Percentiles rank a stretch among this genome's conserved stretches.
These are phyloP conservation scores for Malassezia nana DNA, from an alignment of 1,284 basidiomycete species.

Conservation along the genomic window DNA sequence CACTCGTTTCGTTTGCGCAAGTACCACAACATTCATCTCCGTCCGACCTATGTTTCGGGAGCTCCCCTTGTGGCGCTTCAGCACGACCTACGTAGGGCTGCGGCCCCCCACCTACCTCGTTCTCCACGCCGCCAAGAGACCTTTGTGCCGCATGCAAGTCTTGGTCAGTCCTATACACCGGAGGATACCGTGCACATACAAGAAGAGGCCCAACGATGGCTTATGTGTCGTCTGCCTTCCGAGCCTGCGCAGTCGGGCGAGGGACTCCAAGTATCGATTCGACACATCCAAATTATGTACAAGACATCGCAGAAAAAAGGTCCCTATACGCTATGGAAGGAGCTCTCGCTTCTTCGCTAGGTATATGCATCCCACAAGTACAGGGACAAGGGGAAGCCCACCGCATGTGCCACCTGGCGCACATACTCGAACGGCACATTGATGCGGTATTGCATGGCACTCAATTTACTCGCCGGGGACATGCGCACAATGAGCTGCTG, in stretches of 20 bases:
- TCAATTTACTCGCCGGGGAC: slow-evolving; percentile 16
- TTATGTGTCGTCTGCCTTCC: background rate
- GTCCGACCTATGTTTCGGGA: background rate
- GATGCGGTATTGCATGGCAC: slow-evolving; percentile 17
- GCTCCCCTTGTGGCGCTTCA: slow-evolving; percentile 9
- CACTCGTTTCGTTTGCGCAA: slow-evolving; percentile 2
- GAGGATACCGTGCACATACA: background rate
- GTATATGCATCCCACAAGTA: slow-evolving; percentile 13
- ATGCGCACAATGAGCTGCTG: slow-evolving; percentile 15
- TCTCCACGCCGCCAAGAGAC: background rate
- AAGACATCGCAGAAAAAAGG: slow-evolving; percentile 2
- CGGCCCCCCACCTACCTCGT: background rate
- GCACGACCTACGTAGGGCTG: background rate
- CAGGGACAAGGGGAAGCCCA: slow-evolving; percentile 13
- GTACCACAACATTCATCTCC: slow-evolving; percentile 14
- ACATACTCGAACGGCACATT: slow-evolving; percentile 11
- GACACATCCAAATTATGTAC: slow-evolving; percentile 14
- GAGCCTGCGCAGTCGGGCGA: background rate
- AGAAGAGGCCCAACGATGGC: background rate
- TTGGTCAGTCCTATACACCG: slow-evolving; percentile 8
- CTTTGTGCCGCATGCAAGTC: slow-evolving; percentile 13
- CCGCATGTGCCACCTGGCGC: slow-evolving; percentile 7
- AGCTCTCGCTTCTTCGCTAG: slow-evolving; percentile 1
- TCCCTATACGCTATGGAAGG: slow-evolving; percentile 10
- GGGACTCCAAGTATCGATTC: background rate